Percentiles rank a stretch among this genome's conserved stretches.
Conservation (phyloP, 768 basidiomycete genomes). For the Pleurotus sapidus region DNA sequence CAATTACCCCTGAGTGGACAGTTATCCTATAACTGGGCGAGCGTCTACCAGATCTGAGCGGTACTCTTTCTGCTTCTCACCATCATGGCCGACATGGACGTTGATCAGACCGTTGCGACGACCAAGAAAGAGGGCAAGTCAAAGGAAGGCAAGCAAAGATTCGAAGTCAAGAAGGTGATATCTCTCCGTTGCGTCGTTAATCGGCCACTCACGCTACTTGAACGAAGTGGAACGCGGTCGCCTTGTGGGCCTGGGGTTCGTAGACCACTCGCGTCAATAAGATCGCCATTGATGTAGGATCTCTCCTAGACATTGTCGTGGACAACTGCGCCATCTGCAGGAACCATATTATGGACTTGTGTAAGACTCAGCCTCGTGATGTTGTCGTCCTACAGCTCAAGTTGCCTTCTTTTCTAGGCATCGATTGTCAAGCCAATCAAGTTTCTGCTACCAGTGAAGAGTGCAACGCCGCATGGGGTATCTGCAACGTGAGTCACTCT, state of each 20-base stretch:
- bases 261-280: neutral
- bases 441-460: slow-evolving; percentile 96
- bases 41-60: too few species aligned
- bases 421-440: slow-evolving; percentile 99
- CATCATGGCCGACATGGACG: slow-evolving; percentile 65
- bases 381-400: neutral
- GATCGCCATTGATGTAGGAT: slow-evolving; percentile 3
- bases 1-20: too few species aligned
- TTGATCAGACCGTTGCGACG: slow-evolving; percentile 37
- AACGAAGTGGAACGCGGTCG: slow-evolving; percentile 94
- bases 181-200: neutral
- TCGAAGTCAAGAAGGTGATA: slow-evolving; percentile 97
- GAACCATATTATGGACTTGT: slow-evolving; percentile 99
- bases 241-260: slow-evolving; percentile 98
- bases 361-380: slow-evolving; percentile 46
- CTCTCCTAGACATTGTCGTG: slow-evolving; percentile 83
- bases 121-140: slow-evolving; percentile 47
- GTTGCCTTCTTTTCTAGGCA: slow-evolving; percentile 60
- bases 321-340: slow-evolving; percentile 99
- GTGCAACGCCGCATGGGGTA: slow-evolving; percentile 98
- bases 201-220: slow-evolving; percentile 3
- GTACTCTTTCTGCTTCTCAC: neutral
- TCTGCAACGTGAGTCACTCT: slow-evolving; percentile 77
- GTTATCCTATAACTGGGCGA: too few species aligned
- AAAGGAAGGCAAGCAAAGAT: slow-evolving; percentile 77